These are phyloP conservation scores for Diaporthe velutina DNA, from an alignment of 2,329 filamentous ascomycete species.

Conservation along the genomic window DNA sequence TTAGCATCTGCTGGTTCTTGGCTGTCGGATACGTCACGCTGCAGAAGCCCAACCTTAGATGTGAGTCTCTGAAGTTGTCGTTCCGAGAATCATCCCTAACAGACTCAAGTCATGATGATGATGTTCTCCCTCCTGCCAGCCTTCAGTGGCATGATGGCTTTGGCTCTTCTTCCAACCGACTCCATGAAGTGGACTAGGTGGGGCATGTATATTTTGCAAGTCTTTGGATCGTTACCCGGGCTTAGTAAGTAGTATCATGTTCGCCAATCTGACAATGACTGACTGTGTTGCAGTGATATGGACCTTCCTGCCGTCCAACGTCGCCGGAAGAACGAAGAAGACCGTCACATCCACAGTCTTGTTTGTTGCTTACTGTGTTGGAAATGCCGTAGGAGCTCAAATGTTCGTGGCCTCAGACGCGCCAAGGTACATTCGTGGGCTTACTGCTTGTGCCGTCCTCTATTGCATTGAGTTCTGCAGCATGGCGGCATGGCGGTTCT, in stretches of 20 bases:
- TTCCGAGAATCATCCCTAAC: neutral
- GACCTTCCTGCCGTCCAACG: constrained; percentile 49
- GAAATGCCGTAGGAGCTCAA: constrained; percentile 42
- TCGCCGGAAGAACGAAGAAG: constrained; percentile 44
- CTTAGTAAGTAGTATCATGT: constrained; percentile 29
- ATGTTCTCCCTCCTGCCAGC: constrained; percentile 48
- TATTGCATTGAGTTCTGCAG: constrained; percentile 45
- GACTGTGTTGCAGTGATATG: constrained; percentile 45
- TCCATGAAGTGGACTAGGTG: constrained; percentile 48
- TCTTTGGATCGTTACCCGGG: constrained; percentile 45
- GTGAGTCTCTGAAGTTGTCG: constrained; percentile 40
- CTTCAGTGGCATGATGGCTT: constrained; percentile 48
- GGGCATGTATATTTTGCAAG: constrained; percentile 50
- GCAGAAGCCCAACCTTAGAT: constrained; percentile 47
- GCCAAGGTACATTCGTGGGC: constrained; percentile 41
- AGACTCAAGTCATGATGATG: constrained; percentile 45
- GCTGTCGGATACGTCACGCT: constrained; percentile 44
- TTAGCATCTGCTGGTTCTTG: constrained; percentile 48
- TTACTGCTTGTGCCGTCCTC: constrained; percentile 44
- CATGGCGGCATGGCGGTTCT: constrained; percentile 46
- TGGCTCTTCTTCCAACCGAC: constrained; percentile 46
- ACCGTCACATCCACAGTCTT: constrained; percentile 40
- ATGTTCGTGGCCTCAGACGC: constrained; percentile 44
- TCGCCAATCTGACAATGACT: constrained; percentile 9
- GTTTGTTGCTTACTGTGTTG: constrained; percentile 42